Evolutionary conservation across 140 eudicot genomes (phyloP), one percentile per base, ranked within the genome.

Genomic region (Stevia rebaudiana): DNA sequence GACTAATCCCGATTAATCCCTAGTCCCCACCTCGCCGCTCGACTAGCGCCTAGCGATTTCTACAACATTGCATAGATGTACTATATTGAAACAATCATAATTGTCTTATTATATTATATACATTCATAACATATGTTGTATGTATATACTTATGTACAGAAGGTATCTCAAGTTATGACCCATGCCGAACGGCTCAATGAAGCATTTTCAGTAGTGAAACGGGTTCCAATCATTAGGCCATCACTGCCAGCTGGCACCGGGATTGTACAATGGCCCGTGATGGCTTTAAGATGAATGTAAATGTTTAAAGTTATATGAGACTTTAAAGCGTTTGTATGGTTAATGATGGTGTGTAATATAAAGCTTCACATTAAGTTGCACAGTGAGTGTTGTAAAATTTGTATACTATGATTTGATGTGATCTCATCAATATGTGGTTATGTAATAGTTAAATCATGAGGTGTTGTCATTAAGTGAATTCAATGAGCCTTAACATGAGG

Each of bases 91-190:
- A 42, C 17, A 15, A 12, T 7, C 18, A 12, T 3, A 42, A 18
- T 9, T 42, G 17, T 42, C 5, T 42, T 1, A 4, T 28, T 28
- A 1, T 28, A 1, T 28, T 42, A n/a, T 13, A n/a, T 42, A 6
- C 23, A 6, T 15, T 46, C 22, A 46, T 46, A 16, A 17, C 50
- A 43, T 69, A 3, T 65, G 46, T 50, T 62, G 8, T 55, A 28
- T 12, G 12, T 44, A 9, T 61, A 46, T 46, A 46, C 24, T 22
- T 19, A 18, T 76, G 35, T 74, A 61, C 90, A 86, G 97, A 89
- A 83, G 89, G 88, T 73, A 67, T 86, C 97, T 69, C 95, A 89
- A 82, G 83, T 89, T 39, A 86, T 81, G 86, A 89, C 59, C 55
- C 82, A 88, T 47, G 95, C 86, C 71, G 97, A 88, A 54, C 80